Base-by-base conservation (phyloP, 2,329 filamentous ascomycete species). In the Knufia petricola region DNA sequence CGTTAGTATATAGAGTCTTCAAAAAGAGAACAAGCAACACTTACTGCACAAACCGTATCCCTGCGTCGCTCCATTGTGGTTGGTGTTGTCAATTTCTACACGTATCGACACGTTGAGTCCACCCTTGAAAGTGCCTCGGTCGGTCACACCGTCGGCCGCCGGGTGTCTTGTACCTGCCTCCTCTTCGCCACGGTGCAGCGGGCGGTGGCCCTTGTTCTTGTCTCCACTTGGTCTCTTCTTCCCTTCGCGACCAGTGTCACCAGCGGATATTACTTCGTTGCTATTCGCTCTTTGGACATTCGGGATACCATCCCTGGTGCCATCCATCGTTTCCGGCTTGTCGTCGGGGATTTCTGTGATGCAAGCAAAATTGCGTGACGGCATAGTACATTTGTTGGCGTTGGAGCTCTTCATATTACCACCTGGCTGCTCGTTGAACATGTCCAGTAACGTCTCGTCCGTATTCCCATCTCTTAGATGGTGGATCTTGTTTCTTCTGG, bases 331-430 rank as follows among this genome's bases (percentile, higher is more conserved):
- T 61, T 61, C 43, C 63, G 53, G 56, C 21, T 19, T 59, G 44
- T 43, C 55, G 12, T 52, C 56, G 12, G 63, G 60, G 32, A 69
- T 66, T 58, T 82, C 78, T 38, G 73, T 73, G 63, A 82, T 77
- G 61, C 77, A 78, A 50, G 79, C 79, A 60, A 78, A 82, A 63
- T 83, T 82, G 47, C 79, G 71, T 44, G 74, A 78, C 1, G 79
- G 79, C 79, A 95, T 95, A 9, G 89, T 95, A 53, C 87, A 85
- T 55, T 86, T 77, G 66, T 95, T 95, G 61, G 76, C 83, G 37
- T 71, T 70, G 1, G 81, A 77, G 3, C 84, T 86, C 69, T 89
- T 82, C 53, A 69, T 67, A 48, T 67, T 62, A 26, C 70, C 67
- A 8, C 75, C 74, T 4, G 79, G 79, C 56, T 81, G 76, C 58